phyloP scores from a whole-genome alignment of 2,329 filamentous ascomycete species.

The Pseudopyricularia cyperi region DNA sequence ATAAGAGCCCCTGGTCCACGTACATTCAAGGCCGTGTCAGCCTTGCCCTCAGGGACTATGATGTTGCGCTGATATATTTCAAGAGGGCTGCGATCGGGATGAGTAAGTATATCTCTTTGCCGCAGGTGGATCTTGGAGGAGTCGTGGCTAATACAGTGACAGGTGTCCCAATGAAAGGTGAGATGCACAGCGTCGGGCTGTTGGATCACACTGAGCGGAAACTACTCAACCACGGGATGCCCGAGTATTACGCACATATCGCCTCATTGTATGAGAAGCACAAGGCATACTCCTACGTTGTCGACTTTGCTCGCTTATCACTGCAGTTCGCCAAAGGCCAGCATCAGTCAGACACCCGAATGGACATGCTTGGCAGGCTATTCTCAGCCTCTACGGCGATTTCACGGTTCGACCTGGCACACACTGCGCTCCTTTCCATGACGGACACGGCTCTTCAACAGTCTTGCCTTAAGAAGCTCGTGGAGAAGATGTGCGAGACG shows the following conservation, averaged over 20 bases:
- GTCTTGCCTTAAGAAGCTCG: slow-evolving; percentile 57
- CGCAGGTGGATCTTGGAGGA: not conserved
- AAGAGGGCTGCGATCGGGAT: slow-evolving; percentile 72
- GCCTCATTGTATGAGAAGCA: slow-evolving; percentile 68
- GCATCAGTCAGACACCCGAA: slow-evolving; percentile 26
- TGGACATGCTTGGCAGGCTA: slow-evolving; percentile 67
- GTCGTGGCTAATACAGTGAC: not conserved
- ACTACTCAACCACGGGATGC: slow-evolving; percentile 56
- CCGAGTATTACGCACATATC: slow-evolving; percentile 80
- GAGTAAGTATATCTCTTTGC: slow-evolving; percentile 41
- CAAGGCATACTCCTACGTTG: slow-evolving; percentile 65
- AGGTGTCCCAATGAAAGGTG: slow-evolving; percentile 33
- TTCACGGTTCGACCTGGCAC: slow-evolving; percentile 70
- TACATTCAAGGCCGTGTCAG: slow-evolving; percentile 79
- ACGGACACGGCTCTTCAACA: slow-evolving; percentile 58
- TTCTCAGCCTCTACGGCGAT: slow-evolving; percentile 74
- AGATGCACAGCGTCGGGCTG: slow-evolving; percentile 49
- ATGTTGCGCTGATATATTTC: slow-evolving; percentile 62
- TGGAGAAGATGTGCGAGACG: slow-evolving; percentile 57
- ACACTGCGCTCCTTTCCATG: slow-evolving; percentile 64
- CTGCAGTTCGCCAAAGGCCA: slow-evolving; percentile 42
- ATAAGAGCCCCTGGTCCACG: slow-evolving; percentile 48
- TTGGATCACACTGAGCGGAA: slow-evolving; percentile 66
- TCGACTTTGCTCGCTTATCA: slow-evolving; percentile 69
- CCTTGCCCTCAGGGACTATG: slow-evolving; percentile 60